phyloP scores from a whole-genome alignment of 2,329 filamentous ascomycete genomes.

The Verruconis gallopava region DNA sequence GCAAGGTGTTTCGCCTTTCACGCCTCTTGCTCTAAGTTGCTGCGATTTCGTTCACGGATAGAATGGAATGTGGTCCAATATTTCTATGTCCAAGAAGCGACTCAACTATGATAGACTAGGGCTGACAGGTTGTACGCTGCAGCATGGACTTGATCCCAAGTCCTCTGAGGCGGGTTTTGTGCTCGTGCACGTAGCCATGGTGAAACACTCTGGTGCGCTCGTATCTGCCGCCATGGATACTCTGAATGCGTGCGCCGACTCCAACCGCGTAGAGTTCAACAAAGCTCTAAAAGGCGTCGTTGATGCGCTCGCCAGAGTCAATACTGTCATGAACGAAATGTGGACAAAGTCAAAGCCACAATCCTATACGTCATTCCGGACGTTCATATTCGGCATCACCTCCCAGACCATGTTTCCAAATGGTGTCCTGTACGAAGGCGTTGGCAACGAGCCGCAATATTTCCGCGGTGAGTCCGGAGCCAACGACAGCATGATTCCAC shows the following conservation, averaged over 20 bases:
- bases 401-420: slow-evolving; percentile 88
- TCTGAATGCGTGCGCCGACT: slow-evolving; percentile 37
- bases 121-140: too few species aligned
- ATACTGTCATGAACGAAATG: slow-evolving; percentile 79
- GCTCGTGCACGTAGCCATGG: slow-evolving; percentile 94
- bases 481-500: slow-evolving; percentile 87
- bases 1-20: too few species aligned
- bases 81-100: too few species aligned
- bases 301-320: slow-evolving; percentile 53
- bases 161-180: slow-evolving; percentile 93
- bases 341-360: slow-evolving; percentile 76
- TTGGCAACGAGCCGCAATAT: slow-evolving; percentile 54
- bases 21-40: too few species aligned
- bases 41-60: too few species aligned
- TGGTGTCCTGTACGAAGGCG: slow-evolving; percentile 79
- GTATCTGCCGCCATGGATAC: slow-evolving; percentile 59
- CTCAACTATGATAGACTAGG: too few species aligned
- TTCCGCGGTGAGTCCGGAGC: slow-evolving; percentile 91
- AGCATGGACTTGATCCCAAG: slow-evolving; percentile 66
- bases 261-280: slow-evolving; percentile 47
- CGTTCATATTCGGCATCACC: slow-evolving; percentile 95
- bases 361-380: slow-evolving; percentile 80
- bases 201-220: slow-evolving; percentile 67
- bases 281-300: slow-evolving; percentile 38
- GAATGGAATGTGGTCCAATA: too few species aligned